These are phyloP conservation scores for Astragalus membranaceus DNA, from an alignment of 306 rosid genomes.

Conservation along the genomic window DNA sequence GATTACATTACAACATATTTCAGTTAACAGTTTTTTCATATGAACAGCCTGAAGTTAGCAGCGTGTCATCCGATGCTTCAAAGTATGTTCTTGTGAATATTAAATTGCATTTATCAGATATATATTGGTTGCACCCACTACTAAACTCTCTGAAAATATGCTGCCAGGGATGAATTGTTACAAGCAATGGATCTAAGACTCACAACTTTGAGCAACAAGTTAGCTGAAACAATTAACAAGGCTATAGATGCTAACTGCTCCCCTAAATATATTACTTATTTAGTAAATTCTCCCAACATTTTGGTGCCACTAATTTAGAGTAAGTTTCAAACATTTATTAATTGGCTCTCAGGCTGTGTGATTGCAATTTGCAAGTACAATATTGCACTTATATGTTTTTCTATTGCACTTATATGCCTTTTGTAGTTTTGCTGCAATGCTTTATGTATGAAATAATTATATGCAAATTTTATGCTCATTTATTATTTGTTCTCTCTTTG, in stretches of 20 bases:
- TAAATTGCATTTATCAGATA: slow-evolving; percentile 24
- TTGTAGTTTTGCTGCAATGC: no score
- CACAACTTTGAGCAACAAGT: slow-evolving; percentile 51
- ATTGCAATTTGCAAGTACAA: background rate
- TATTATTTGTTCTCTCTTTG: no score
- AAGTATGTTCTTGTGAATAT: slow-evolving; percentile 63
- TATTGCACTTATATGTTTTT: background rate
- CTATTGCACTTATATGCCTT: no score
- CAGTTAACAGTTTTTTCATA: slow-evolving; percentile 30
- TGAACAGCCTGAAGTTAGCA: slow-evolving; percentile 56
- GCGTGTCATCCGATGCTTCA: slow-evolving; percentile 56
- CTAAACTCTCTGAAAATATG: slow-evolving; percentile 35
- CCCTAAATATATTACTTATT: no score
- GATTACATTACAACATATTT: slow-evolving; percentile 10
- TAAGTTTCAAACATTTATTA: background rate
- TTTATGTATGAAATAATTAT: no score
- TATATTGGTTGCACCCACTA: slow-evolving; percentile 20
- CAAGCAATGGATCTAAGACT: slow-evolving; percentile 92
- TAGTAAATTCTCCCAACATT: no score
- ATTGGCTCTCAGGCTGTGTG: slow-evolving; percentile 2
- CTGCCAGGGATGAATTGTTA: slow-evolving; percentile 73
- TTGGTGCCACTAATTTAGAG: no score
- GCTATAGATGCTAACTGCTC: no score
- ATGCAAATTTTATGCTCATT: no score
- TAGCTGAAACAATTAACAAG: no score